phyloP scores from a whole-genome alignment of 805 yeast species.

The Lipomyces mesembrius region DNA sequence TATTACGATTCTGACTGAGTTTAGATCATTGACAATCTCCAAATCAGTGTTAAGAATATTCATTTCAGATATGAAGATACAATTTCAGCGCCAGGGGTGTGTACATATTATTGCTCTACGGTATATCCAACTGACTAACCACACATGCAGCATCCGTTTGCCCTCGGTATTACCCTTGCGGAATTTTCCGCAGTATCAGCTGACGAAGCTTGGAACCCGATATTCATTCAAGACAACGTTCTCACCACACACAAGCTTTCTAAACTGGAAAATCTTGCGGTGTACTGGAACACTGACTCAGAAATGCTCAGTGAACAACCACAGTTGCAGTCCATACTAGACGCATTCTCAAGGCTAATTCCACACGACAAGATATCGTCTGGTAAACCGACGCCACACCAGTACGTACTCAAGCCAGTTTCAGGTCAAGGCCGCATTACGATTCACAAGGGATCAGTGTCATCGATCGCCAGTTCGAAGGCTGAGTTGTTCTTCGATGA shows the following conservation, averaged over 20 bases:
- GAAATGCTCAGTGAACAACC: constrained; percentile 51
- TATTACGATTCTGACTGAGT: not conserved
- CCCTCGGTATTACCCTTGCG: constrained; percentile 79
- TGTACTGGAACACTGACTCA: constrained; percentile 82
- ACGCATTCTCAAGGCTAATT: constrained; percentile 21
- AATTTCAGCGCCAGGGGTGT: constrained; percentile 61
- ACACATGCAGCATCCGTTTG: constrained; percentile 57
- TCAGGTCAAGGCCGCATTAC: constrained; percentile 84
- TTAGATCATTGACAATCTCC: constrained; percentile 75
- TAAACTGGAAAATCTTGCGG: constrained; percentile 65
- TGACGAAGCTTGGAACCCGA: constrained; percentile 81
- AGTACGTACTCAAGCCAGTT: constrained; percentile 75
- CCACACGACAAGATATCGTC: constrained; percentile 8
- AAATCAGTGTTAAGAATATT: constrained; percentile 85
- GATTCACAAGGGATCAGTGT: constrained; percentile 75
- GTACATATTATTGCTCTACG: not conserved
- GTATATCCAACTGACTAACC: not conserved
- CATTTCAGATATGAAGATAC: constrained; percentile 91
- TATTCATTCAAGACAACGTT: constrained; percentile 74
- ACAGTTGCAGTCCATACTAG: constrained; percentile 14
- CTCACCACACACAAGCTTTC: constrained; percentile 65
- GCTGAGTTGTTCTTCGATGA: constrained; percentile 83
- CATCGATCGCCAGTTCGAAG: constrained; percentile 65
- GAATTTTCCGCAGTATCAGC: constrained; percentile 93
- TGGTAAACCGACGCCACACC: constrained; percentile 38